These are phyloP conservation scores for Lantana camara DNA, from an alignment of 257 asterid species.

Conservation along the genomic window DNA sequence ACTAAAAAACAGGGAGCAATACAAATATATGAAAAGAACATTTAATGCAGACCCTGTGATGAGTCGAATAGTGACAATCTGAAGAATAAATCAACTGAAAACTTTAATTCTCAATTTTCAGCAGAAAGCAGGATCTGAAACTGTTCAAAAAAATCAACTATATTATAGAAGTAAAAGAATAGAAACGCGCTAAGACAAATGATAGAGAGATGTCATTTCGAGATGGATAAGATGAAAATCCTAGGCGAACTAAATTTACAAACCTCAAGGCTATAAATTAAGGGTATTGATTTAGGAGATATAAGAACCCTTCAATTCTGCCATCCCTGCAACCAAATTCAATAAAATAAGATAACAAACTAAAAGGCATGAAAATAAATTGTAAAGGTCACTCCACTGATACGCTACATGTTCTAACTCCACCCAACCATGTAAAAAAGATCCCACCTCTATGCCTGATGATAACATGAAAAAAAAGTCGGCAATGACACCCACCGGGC, in stretches of 20 bases:
- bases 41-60: too few species aligned
- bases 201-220: slow-evolving; percentile 6
- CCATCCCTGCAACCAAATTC: slow-evolving; percentile 90
- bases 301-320: slow-evolving; percentile 83
- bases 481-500: too few species aligned
- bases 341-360: slow-evolving; percentile 18
- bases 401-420: too few species aligned
- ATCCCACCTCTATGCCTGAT: slow-evolving; percentile 11
- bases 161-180: slow-evolving; percentile 3
- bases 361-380: slow-evolving; percentile 10
- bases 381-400: slow-evolving; percentile 3
- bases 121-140: slow-evolving; percentile 10
- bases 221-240: slow-evolving; percentile 16
- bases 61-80: too few species aligned
- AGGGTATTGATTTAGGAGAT: slow-evolving; percentile 79
- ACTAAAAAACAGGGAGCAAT: too few species aligned
- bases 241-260: slow-evolving; percentile 30
- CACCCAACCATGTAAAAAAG: slow-evolving; percentile 8
- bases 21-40: not conserved
- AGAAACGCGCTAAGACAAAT: not conserved
- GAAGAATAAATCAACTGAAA: too few species aligned
- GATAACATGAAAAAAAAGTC: too few species aligned
- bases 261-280: slow-evolving; percentile 91
- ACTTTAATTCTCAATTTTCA: too few species aligned
- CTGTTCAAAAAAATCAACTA: not conserved